phyloP scores from a whole-genome alignment of 257 asterid genomes.

The Gynochthodes officinalis region DNA sequence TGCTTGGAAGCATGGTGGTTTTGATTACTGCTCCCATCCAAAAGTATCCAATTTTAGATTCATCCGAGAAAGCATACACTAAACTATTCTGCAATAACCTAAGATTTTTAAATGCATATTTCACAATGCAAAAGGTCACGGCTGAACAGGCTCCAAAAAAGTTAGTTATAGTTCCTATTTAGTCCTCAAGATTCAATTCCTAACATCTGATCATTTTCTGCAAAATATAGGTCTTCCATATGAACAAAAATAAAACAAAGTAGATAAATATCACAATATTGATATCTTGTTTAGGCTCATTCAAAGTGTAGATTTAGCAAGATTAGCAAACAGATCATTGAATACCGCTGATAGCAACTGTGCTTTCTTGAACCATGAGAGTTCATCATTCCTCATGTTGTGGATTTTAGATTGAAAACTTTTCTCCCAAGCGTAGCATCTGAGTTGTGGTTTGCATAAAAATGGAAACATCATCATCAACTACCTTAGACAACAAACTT shows the following conservation, averaged over 20 bases:
- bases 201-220: background rate
- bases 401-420: conserved; percentile 75
- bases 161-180: background rate
- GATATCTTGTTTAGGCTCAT: background rate
- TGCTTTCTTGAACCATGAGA: conserved; percentile 74
- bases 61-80: background rate
- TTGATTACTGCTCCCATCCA: background rate
- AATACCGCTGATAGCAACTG: conserved; percentile 75
- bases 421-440: conserved; percentile 87
- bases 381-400: conserved; percentile 61
- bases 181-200: too few relatives aligned
- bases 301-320: background rate
- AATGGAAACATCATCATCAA: conserved; percentile 8
- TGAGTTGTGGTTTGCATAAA: conserved; percentile 26
- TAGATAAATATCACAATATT: background rate
- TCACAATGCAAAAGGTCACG: background rate
- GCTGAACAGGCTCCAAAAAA: background rate
- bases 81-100: background rate
- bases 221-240: background rate
- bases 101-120: background rate
- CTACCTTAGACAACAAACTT: background rate
- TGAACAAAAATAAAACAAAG: background rate
- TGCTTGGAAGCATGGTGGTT: background rate
- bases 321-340: background rate
- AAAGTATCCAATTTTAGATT: background rate